phyloP scores from a whole-genome alignment of 1,284 basidiomycete genomes.

The Somion occarium region DNA sequence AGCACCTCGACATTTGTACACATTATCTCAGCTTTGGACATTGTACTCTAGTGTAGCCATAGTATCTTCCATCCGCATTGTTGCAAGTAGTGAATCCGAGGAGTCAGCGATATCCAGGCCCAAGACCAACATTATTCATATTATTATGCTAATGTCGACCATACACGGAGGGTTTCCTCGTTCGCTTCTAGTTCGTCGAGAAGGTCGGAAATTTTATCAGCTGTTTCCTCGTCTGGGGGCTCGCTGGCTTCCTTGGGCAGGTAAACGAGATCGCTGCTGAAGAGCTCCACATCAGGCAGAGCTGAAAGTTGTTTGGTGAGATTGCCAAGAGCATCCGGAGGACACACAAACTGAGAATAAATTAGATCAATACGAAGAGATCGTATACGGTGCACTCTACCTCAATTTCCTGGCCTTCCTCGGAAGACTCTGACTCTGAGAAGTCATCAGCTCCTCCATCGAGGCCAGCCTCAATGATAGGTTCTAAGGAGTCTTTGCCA shows the following conservation, averaged over 20 bases:
- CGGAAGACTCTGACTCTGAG: constrained; percentile 32
- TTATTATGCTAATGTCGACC: constrained; percentile 42
- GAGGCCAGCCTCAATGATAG: constrained; percentile 46
- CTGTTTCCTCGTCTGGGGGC: constrained; percentile 35
- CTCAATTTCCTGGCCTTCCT: constrained; percentile 28
- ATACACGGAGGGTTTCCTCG: constrained; percentile 62
- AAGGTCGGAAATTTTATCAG: constrained; percentile 39
- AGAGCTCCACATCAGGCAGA: constrained; percentile 33
- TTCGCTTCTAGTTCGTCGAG: constrained; percentile 55
- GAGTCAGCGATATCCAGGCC: too few relatives aligned
- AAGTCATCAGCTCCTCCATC: constrained; percentile 55
- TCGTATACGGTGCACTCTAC: too few relatives aligned
- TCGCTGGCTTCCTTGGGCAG: constrained; percentile 40
- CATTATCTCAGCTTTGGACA: too few relatives aligned
- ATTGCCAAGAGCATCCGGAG: constrained; percentile 40
- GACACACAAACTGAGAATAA: constrained; percentile 48
- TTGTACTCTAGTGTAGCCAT: too few relatives aligned
- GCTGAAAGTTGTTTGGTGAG: constrained; percentile 2
- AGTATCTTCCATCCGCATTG: too few relatives aligned
- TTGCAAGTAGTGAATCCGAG: too few relatives aligned
- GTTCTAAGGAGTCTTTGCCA: constrained; percentile 43
- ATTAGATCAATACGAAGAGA: neutral
- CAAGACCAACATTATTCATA: too few relatives aligned
- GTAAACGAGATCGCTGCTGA: constrained; percentile 56
- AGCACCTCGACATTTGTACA: too few relatives aligned